Evolutionary conservation across 2,329 filamentous ascomycete genomes (phyloP), one percentile per base, ranked within the genome.

Genomic region (Colletotrichum shisoi): DNA sequence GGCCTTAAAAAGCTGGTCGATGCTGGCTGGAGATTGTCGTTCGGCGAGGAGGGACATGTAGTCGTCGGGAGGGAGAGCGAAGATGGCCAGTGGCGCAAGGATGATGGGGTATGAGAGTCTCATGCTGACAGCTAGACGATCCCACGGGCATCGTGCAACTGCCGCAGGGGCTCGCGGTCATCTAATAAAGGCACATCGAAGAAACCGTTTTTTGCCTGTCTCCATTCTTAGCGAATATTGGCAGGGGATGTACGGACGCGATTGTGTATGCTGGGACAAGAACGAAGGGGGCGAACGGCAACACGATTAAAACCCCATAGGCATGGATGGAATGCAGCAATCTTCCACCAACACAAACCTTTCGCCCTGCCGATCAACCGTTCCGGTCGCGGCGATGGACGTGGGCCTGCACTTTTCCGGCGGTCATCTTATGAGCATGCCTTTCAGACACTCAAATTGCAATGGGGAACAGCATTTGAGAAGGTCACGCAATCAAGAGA

Each of bases 1-100:
- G 60, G 83, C 82, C 73, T 85, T 84, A 78, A 89, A 85, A 21
- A 84, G 79, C 62, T 75, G 73, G 72, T 88, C 82, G 67, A 89
- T 79, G 76, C 84, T 85, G 63, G 78, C 75, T 4, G 77, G 52
- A 0, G 79, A 76, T 72, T 82, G 80, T 53, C 78, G 75, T 53
- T 76, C 85, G 24, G 83, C 79, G 62, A 76, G 74, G 21, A 8
- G 19, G 46, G 1, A 37, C 34, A 40, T 12, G 12, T 15, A 72
- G 69, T 89, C 79, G 76, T 83, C 84, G 59, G 78, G 74, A 6
- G 76, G 53, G 2, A 79, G 76, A 75, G 76, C 64, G 73, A 73
- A 52, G 75, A 78, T 76, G 67, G 77, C 78, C 68, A 79, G 73
- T 31, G 79, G 79, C 70, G 76, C 75, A 37, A 79, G 70, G 12